These are phyloP conservation scores for Sarcomyxa edulis DNA, from an alignment of 768 basidiomycete species.

Conservation along the genomic window DNA sequence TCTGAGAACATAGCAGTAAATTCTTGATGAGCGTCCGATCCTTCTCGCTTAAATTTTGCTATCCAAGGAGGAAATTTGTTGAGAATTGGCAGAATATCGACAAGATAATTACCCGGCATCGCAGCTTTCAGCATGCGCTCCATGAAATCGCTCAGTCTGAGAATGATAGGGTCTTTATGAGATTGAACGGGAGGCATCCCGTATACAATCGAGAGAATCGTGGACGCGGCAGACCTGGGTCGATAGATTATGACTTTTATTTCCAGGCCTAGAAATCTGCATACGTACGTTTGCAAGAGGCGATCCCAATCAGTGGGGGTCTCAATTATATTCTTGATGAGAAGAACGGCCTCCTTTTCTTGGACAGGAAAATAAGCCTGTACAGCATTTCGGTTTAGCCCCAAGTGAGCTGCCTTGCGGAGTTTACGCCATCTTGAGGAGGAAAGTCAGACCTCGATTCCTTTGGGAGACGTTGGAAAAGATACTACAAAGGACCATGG, in stretches of 20 bases:
- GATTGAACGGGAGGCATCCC: constrained; percentile 7
- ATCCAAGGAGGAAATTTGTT: constrained; percentile 21
- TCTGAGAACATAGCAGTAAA: no score
- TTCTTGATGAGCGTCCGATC: no score
- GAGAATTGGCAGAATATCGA: constrained; percentile 30
- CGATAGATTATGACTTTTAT: constrained; percentile 4
- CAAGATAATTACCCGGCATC: constrained; percentile 25
- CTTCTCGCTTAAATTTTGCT: no score
- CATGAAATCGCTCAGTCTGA: constrained; percentile 13
- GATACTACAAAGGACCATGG: constrained; percentile 11
- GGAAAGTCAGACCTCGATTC: constrained; percentile 12
- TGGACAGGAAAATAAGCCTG: constrained; percentile 8
- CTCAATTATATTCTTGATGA: constrained; percentile 5
- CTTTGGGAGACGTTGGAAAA: constrained; percentile 9
- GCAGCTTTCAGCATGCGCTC: constrained; percentile 22
- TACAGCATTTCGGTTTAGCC: constrained; percentile 7
- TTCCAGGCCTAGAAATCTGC: neutral
- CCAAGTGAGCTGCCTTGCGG: neutral
- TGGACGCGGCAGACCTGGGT: constrained; percentile 10
- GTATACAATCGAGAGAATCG: constrained; percentile 12
- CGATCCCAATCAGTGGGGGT: no score
- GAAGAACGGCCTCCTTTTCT: constrained; percentile 9
- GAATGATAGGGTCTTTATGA: constrained; percentile 10
- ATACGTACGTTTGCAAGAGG: no score
- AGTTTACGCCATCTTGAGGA: neutral